Percentiles rank a stretch among this genome's conserved stretches.
Conservation (phyloP, 2,329 filamentous ascomycete genomes). For the Cordyceps cateniannulata region DNA sequence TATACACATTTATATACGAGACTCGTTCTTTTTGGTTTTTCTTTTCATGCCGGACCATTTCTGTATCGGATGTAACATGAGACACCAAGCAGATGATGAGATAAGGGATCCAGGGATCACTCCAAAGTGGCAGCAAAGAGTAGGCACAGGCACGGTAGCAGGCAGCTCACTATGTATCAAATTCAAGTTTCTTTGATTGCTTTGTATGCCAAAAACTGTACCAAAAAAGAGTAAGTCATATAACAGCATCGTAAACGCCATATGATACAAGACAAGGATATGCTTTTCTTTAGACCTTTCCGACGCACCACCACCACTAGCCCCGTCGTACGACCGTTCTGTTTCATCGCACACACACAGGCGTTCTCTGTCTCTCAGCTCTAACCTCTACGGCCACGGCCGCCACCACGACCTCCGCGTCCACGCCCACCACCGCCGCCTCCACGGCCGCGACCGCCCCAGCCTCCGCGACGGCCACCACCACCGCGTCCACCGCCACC, state of each 20-base stretch:
- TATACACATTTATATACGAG: slow-evolving; percentile 9
- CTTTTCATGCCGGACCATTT: neutral
- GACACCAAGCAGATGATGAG: no score
- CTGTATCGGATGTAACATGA: neutral
- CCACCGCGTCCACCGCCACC: neutral
- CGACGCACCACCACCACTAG: neutral
- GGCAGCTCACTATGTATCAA: neutral
- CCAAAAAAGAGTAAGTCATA: neutral
- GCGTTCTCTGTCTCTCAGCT: neutral
- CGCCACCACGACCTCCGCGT: slow-evolving; percentile 1
- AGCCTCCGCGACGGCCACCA: neutral
- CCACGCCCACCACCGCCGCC: neutral
- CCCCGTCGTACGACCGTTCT: neutral
- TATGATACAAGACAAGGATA: slow-evolving; percentile 2
- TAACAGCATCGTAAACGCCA: neutral
- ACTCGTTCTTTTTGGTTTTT: neutral
- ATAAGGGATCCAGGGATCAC: neutral
- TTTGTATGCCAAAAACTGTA: neutral
- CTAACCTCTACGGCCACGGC: neutral
- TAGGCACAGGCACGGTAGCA: neutral
- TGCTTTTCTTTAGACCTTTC: slow-evolving; percentile 8
- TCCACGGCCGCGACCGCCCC: slow-evolving; percentile 5
- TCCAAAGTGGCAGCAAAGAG: neutral
- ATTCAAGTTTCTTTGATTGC: neutral
- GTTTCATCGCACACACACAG: neutral